Conservation (phyloP, 192 early-diverging fungal species). For the Umbelopsis isabellina region DNA sequence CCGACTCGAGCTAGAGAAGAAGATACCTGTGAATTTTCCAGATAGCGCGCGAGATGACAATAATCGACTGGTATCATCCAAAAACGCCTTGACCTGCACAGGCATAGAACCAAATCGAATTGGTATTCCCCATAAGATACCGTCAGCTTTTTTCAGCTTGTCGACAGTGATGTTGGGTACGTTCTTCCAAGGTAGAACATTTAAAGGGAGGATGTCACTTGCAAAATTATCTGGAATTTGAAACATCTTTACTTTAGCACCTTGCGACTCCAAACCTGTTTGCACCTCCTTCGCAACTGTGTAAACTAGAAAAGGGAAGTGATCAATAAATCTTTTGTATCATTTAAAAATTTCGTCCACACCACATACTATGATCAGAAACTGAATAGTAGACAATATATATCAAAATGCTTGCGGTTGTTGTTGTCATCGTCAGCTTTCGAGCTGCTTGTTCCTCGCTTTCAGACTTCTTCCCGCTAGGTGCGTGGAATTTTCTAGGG, state of each 20-base stretch:
- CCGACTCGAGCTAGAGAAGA: slow-evolving; percentile 74
- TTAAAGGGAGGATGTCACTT: slow-evolving; percentile 54
- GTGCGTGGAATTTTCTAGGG: too few relatives aligned
- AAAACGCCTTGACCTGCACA: slow-evolving; percentile 74
- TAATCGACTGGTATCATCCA: slow-evolving; percentile 32
- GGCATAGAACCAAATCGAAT: slow-evolving; percentile 71
- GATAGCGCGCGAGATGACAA: slow-evolving; percentile 58
- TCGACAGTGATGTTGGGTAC: slow-evolving; percentile 47
- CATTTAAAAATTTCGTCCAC: too few relatives aligned
- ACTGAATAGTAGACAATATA: slow-evolving; percentile 24
- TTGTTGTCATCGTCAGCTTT: too few relatives aligned
- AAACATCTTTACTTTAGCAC: slow-evolving; percentile 40
- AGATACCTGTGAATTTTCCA: slow-evolving; percentile 74
- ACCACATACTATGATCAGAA: slow-evolving; percentile 61
- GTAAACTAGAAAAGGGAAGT: too few relatives aligned
- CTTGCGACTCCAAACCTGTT: slow-evolving; percentile 61
- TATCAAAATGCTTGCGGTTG: neutral
- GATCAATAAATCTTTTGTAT: too few relatives aligned
- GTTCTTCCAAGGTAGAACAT: slow-evolving; percentile 49
- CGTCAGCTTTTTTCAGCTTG: slow-evolving; percentile 52
- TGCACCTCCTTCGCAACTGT: slow-evolving; percentile 66
- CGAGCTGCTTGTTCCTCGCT: too few relatives aligned
- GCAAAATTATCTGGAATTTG: slow-evolving; percentile 48
- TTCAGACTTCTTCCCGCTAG: too few relatives aligned
- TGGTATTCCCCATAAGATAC: slow-evolving; percentile 53